A percentile compares a stretch with the other conserved stretches of the same genome.
These are phyloP conservation scores for Clitocybe nebularis DNA, from an alignment of 1,284 basidiomycete genomes.

Conservation along the genomic window DNA sequence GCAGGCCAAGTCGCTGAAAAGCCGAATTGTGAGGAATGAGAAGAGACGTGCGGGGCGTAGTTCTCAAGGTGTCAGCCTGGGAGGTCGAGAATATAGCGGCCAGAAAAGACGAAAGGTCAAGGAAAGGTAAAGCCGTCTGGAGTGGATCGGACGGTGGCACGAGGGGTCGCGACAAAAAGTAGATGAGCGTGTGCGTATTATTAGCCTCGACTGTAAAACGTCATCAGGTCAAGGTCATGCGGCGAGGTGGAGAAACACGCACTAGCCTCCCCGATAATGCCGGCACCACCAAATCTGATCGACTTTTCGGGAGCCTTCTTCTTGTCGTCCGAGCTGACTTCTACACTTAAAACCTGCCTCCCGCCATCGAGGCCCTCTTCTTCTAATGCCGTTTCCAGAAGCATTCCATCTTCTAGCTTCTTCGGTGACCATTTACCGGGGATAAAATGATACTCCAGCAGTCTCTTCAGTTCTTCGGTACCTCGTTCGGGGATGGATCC, in stretches of 20 bases:
- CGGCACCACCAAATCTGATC: constrained; percentile 83
- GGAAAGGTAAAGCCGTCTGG: constrained; percentile 76
- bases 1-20: constrained; percentile 78
- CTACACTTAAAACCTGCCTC: constrained; percentile 72
- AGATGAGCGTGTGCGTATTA: constrained; percentile 79
- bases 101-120: constrained; percentile 87
- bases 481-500: constrained; percentile 61
- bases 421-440: constrained; percentile 69
- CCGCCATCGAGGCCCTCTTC: constrained; percentile 64
- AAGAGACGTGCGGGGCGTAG: constrained; percentile 71
- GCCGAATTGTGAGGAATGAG: constrained; percentile 88
- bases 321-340: constrained; percentile 52
- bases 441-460: constrained; percentile 84
- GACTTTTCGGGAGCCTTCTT: constrained; percentile 45
- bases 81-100: constrained; percentile 85
- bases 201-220: constrained; percentile 58
- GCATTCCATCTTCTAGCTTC: constrained; percentile 69
- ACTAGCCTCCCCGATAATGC: constrained; percentile 77
- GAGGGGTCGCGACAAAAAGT: constrained; percentile 84
- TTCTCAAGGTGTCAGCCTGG: constrained; percentile 69
- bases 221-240: neutral
- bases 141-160: constrained; percentile 81
- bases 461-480: constrained; percentile 59
- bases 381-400: constrained; percentile 76
- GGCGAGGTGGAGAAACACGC: constrained; percentile 23